A percentile compares a stretch with the other conserved stretches of the same genome.
phyloP scores from a whole-genome alignment of 352 stramenopile species.

The Pythium coloratum region DNA sequence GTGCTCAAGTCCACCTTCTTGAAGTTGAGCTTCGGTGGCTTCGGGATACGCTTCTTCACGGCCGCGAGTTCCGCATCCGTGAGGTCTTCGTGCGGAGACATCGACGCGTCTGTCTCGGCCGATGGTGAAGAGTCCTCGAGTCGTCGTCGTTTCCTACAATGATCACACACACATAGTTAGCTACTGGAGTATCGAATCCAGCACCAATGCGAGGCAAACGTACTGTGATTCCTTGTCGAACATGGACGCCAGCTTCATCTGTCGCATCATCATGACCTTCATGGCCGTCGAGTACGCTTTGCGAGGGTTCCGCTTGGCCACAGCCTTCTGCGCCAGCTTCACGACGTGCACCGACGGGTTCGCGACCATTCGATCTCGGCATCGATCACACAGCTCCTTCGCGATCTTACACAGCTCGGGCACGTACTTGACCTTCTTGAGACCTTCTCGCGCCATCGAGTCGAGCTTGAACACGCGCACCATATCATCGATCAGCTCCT shows the following conservation, averaged over 20 bases:
- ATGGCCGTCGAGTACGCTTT: conserved; percentile 83
- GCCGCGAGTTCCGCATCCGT: conserved; percentile 80
- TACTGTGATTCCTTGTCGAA: conserved; percentile 77
- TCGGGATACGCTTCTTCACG: conserved; percentile 79
- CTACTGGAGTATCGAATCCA: background rate
- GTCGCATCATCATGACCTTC: conserved; percentile 85
- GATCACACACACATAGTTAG: background rate
- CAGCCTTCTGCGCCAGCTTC: conserved; percentile 74
- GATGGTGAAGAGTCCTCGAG: conserved; percentile 61
- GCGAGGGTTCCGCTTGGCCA: conserved; percentile 71
- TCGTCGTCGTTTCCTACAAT: conserved; percentile 72
- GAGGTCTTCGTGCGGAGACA: conserved; percentile 66
- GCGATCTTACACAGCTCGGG: conserved; percentile 72
- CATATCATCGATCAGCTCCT: conserved; percentile 60
- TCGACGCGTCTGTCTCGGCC: conserved; percentile 62
- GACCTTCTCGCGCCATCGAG: conserved; percentile 71
- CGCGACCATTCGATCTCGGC: conserved; percentile 75
- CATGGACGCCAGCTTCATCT: conserved; percentile 77
- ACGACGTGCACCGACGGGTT: conserved; percentile 85
- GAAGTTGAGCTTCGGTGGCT: conserved; percentile 79
- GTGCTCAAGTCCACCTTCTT: conserved; percentile 85
- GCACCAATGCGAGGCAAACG: conserved; percentile 23
- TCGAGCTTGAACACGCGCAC: conserved; percentile 77
- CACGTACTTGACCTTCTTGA: conserved; percentile 60
- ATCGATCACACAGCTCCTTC: conserved; percentile 76